phyloP scores from a whole-genome alignment of 2,329 filamentous ascomycete genomes.

The Cladophialophora chaetospira region DNA sequence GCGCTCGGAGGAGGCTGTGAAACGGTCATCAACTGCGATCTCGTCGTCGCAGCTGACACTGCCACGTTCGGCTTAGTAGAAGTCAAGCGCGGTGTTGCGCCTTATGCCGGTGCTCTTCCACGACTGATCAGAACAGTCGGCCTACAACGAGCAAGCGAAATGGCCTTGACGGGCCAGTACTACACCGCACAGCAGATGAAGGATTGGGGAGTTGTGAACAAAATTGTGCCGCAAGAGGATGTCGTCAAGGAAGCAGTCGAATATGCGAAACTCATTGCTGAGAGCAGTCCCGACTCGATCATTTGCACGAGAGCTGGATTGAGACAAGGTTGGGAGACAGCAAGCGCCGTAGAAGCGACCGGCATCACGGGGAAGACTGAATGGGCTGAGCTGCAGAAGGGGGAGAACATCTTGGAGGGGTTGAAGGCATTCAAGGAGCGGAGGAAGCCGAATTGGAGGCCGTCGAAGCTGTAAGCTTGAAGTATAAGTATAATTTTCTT shows the following conservation, averaged over 20 bases:
- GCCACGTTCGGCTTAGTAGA: constrained; percentile 71
- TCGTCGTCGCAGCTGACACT: constrained; percentile 61
- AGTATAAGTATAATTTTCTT: not conserved
- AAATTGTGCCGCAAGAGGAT: constrained; percentile 40
- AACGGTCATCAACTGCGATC: constrained; percentile 71
- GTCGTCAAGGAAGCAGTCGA: constrained; percentile 51
- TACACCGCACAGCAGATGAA: constrained; percentile 61
- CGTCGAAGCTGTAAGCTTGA: not conserved
- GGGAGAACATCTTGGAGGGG: constrained; percentile 73
- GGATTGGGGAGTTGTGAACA: constrained; percentile 66
- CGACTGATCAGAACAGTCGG: constrained; percentile 67
- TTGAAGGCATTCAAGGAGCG: constrained; percentile 75
- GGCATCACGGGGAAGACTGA: constrained; percentile 63
- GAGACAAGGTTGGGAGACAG: constrained; percentile 69
- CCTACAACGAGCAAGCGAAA: constrained; percentile 67
- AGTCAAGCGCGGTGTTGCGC: constrained; percentile 68
- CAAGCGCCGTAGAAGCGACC: constrained; percentile 65
- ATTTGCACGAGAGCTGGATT: constrained; percentile 71
- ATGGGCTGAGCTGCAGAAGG: constrained; percentile 14
- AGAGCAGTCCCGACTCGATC: constrained; percentile 72
- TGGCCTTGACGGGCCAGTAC: constrained; percentile 66
- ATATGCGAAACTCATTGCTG: constrained; percentile 63
- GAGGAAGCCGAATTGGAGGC: constrained; percentile 66
- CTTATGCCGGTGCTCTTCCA: constrained; percentile 69
- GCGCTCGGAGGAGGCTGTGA: constrained; percentile 76